phyloP scores from a whole-genome alignment of 2,329 filamentous ascomycete genomes.

The Fusarium dlaminii region DNA sequence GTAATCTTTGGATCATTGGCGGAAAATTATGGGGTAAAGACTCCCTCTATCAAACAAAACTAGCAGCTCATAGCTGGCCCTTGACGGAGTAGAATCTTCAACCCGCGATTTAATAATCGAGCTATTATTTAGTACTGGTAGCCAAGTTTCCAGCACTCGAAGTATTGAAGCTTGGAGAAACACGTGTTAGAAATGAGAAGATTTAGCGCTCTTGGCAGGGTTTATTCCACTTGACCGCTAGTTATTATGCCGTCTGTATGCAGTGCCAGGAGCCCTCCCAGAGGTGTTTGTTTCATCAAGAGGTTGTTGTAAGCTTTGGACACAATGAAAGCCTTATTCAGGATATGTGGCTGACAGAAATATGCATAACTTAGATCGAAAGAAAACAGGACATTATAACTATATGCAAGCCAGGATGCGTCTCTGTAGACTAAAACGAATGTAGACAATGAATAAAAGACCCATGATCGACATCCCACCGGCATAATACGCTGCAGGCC shows the following conservation, averaged over 20 bases:
- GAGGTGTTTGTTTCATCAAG: too few relatives aligned
- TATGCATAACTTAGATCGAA: neutral
- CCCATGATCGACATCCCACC: constrained; percentile 29
- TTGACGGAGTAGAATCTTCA: too few relatives aligned
- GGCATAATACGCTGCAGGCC: constrained; percentile 33
- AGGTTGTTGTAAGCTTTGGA: rapidly evolving
- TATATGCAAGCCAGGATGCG: neutral
- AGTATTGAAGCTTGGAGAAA: too few relatives aligned
- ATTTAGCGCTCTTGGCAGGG: too few relatives aligned
- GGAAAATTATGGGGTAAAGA: neutral
- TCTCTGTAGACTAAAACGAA: constrained; percentile 14
- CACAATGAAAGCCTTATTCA: too few relatives aligned
- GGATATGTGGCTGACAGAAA: too few relatives aligned
- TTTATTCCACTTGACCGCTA: rapidly evolving
- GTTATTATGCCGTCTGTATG: too few relatives aligned
- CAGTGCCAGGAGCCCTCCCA: too few relatives aligned
- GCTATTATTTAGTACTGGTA: rapidly evolving
- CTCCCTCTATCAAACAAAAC: too few relatives aligned
- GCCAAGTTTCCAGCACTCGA: rapidly evolving
- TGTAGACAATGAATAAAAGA: constrained; percentile 12
- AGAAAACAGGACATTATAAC: too few relatives aligned
- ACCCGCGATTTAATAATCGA: too few relatives aligned
- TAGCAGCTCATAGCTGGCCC: neutral
- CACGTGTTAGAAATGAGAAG: too few relatives aligned
- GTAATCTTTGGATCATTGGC: neutral